A percentile compares a stretch with the other conserved stretches of the same genome.
Conservation (phyloP, 2,329 filamentous ascomycete genomes). For the Stachybotrys chartarum region DNA sequence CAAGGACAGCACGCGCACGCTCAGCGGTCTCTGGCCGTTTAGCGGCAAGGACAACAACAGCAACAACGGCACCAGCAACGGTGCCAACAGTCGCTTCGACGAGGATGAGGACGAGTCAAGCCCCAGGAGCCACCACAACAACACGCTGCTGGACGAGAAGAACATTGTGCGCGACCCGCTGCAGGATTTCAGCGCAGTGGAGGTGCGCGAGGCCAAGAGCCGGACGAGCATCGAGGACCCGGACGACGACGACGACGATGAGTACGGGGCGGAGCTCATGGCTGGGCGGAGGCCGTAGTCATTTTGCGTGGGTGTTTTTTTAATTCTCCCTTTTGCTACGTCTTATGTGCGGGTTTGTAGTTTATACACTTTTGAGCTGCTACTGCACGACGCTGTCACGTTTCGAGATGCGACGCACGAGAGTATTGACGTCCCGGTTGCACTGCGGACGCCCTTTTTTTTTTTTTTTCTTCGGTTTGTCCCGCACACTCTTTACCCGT, state of each 20-base stretch:
- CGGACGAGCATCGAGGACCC: constrained; percentile 54
- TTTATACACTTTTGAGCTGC: not conserved
- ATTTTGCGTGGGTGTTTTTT: not conserved
- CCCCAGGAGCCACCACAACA: constrained; percentile 9
- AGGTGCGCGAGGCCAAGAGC: constrained; percentile 45
- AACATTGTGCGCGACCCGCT: constrained; percentile 8
- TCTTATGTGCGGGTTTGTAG: not conserved
- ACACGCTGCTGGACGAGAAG: constrained; percentile 26
- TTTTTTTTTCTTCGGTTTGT: too few species aligned
- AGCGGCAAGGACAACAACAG: constrained; percentile 32
- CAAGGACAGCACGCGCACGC: constrained; percentile 28
- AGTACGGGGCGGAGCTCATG: constrained; percentile 12
- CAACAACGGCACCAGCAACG: constrained; percentile 21
- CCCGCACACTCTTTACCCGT: too few species aligned
- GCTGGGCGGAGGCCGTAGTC: not conserved
- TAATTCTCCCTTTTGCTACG: not conserved
- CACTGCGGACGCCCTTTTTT: too few species aligned
- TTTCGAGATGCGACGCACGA: too few species aligned
- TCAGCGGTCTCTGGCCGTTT: constrained; percentile 54
- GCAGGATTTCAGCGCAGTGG: constrained; percentile 25
- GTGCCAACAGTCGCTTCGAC: constrained; percentile 5
- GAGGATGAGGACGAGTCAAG: constrained; percentile 23
- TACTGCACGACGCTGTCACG: not conserved
- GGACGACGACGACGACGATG: constrained; percentile 44
- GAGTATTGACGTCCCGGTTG: too few species aligned